Evolutionary conservation across 2,329 filamentous ascomycete species (phyloP).

Genomic region (Fusarium caatingaense): DNA sequence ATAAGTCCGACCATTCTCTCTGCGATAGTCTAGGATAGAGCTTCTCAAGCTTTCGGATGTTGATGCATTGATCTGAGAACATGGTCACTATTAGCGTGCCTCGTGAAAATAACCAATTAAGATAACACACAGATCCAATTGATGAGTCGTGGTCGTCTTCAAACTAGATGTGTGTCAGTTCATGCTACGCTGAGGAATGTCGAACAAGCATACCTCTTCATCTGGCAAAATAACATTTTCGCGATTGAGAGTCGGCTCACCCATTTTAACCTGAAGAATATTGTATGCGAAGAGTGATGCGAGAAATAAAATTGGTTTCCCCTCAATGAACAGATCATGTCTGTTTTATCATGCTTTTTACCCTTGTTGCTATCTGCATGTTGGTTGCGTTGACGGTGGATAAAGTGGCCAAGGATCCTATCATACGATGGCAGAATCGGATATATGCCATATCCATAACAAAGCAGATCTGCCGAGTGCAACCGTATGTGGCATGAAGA

Average conservation of each 20-base stretch:
- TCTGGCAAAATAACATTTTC: slow-evolving; percentile 11
- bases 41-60: slow-evolving; percentile 29
- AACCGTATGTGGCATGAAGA: not conserved
- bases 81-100: not conserved
- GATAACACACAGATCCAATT: not conserved
- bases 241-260: slow-evolving; percentile 1
- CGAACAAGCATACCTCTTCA: slow-evolving; percentile 5
- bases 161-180: not conserved
- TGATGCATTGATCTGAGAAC: slow-evolving; percentile 12
- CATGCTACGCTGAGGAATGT: rapidly evolving
- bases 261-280: slow-evolving; percentile 9
- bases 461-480: not conserved
- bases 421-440: slow-evolving; percentile 1
- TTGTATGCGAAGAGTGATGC: not conserved
- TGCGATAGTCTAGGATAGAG: slow-evolving; percentile 35
- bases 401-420: not conserved
- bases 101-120: rapidly evolving
- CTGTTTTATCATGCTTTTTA: not conserved
- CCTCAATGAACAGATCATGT: not conserved
- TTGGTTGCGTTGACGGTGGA: slow-evolving; percentile 9
- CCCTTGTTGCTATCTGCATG: slow-evolving; percentile 9
- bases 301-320: not conserved
- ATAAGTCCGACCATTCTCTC: slow-evolving; percentile 37
- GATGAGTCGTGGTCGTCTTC: not conserved
- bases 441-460: not conserved